Evolutionary conservation across 2,329 filamentous ascomycete genomes (phyloP).

Genomic region (Capronia americana): DNA sequence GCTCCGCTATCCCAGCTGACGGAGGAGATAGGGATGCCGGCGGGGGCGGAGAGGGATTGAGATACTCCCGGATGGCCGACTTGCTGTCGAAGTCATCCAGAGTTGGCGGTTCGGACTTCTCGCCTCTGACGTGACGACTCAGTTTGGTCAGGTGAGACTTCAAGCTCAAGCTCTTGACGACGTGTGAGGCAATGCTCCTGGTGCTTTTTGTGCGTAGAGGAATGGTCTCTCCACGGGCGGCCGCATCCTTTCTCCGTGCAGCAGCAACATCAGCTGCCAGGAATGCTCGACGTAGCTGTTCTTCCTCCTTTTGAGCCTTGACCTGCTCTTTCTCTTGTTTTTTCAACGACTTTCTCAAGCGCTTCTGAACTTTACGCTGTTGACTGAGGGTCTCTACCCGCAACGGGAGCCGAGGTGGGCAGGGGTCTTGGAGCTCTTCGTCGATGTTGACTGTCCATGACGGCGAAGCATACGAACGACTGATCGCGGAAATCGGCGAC

Average conservation of each 20-base stretch:
- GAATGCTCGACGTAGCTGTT: constrained; percentile 23
- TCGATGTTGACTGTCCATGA: constrained; percentile 18
- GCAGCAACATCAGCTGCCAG: constrained; percentile 27
- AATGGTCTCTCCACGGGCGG: constrained; percentile 20
- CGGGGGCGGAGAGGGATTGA: constrained; percentile 25
- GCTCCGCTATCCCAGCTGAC: constrained; percentile 31
- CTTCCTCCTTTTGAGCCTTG: constrained; percentile 31
- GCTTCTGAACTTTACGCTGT: constrained; percentile 34
- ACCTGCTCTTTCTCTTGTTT: constrained; percentile 27
- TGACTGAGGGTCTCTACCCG: constrained; percentile 30
- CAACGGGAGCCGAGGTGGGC: constrained; percentile 24
- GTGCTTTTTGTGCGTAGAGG: constrained; percentile 27
- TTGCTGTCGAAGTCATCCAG: constrained; percentile 36
- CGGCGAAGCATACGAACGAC: constrained; percentile 18
- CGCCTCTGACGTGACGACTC: constrained; percentile 22
- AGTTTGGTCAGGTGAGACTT: constrained; percentile 25
- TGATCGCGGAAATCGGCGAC: constrained; percentile 35
- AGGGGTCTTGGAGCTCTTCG: constrained; percentile 29
- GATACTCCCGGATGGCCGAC: constrained; percentile 32
- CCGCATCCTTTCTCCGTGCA: constrained; percentile 19
- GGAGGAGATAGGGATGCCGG: constrained; percentile 6
- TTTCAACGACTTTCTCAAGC: constrained; percentile 31
- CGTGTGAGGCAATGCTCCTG: constrained; percentile 33
- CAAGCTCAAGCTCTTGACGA: constrained; percentile 34
- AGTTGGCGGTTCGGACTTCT: constrained; percentile 29